These are phyloP conservation scores for Scheffersomyces ergatensis DNA, from an alignment of 805 yeast species.

Conservation along the genomic window DNA sequence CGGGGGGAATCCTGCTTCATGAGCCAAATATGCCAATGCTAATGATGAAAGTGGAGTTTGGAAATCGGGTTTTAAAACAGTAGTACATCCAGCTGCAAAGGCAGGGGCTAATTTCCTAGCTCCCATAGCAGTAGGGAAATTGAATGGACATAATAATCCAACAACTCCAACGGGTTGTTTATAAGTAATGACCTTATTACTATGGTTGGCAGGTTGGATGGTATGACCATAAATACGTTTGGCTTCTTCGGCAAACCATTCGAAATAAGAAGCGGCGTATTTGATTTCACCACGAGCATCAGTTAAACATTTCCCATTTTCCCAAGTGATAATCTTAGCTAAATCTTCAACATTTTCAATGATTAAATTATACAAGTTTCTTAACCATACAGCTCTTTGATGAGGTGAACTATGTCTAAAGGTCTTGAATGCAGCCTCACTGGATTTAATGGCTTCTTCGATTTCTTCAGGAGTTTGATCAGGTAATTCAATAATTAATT, in stretches of 20 bases:
- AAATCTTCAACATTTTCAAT: conserved; percentile 55
- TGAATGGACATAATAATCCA: conserved; percentile 65
- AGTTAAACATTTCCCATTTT: conserved; percentile 56
- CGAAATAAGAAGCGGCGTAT: conserved; percentile 52
- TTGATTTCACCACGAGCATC: conserved; percentile 57
- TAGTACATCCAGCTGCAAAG: conserved; percentile 63
- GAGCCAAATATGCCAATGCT: conserved; percentile 53
- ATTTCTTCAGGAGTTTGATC: conserved; percentile 47
- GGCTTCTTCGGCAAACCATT: conserved; percentile 53
- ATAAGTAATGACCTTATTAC: conserved; percentile 50
- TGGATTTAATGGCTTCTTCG: conserved; percentile 46
- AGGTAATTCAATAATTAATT: conserved; percentile 31
- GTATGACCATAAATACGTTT: conserved; percentile 55
- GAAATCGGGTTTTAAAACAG: conserved; percentile 59
- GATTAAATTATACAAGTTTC: conserved; percentile 50
- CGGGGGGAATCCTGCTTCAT: conserved; percentile 59
- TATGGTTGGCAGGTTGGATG: conserved; percentile 51
- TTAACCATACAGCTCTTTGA: conserved; percentile 49
- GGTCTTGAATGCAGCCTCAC: conserved; percentile 43
- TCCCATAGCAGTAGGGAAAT: conserved; percentile 68
- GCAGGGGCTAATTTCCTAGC: conserved; percentile 66
- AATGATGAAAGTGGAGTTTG: conserved; percentile 61
- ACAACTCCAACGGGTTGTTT: conserved; percentile 66
- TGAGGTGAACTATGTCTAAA: conserved; percentile 48
- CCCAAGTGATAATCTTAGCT: conserved; percentile 56